These are phyloP conservation scores for Boletus eberwhitei DNA, from an alignment of 768 basidiomycete genomes.

Conservation along the genomic window DNA sequence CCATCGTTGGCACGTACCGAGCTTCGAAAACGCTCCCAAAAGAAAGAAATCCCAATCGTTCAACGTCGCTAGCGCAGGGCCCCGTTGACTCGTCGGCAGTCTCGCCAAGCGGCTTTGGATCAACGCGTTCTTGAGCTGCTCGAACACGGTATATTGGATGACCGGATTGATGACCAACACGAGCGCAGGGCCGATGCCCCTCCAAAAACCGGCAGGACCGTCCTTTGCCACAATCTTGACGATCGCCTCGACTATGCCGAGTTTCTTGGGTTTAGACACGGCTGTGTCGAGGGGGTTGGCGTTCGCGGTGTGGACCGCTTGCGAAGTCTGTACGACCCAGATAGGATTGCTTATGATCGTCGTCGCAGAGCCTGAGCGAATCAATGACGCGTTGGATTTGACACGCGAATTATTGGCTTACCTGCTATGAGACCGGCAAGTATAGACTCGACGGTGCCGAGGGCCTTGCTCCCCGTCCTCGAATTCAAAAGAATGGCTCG, in stretches of 20 bases:
- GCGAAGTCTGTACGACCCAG: slow-evolving; percentile 94
- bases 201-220: slow-evolving; percentile 80
- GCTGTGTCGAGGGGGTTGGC: slow-evolving; percentile 26
- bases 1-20: slow-evolving; percentile 45
- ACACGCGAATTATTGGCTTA: slow-evolving; percentile 20
- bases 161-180: slow-evolving; percentile 94
- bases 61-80: slow-evolving; percentile 48
- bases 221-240: slow-evolving; percentile 66
- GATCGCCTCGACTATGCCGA: slow-evolving; percentile 64
- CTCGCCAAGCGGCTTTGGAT: slow-evolving; percentile 57
- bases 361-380: slow-evolving; percentile 71
- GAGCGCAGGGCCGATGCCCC: slow-evolving; percentile 92
- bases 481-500: slow-evolving; percentile 54
- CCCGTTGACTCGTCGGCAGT: slow-evolving; percentile 45
- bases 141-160: slow-evolving; percentile 89
- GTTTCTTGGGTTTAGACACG: slow-evolving; percentile 48
- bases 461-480: slow-evolving; percentile 58
- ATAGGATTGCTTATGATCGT: slow-evolving; percentile 90
- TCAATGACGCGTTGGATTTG: not conserved
- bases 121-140: slow-evolving; percentile 88
- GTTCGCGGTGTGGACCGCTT: slow-evolving; percentile 64
- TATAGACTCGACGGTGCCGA: slow-evolving; percentile 87
- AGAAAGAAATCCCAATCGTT: slow-evolving; percentile 90
- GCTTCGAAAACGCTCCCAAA: slow-evolving; percentile 91
- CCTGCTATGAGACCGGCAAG: slow-evolving; percentile 86